Conservation (phyloP, 192 early-diverging fungal genomes). For the Backusella westeae region DNA sequence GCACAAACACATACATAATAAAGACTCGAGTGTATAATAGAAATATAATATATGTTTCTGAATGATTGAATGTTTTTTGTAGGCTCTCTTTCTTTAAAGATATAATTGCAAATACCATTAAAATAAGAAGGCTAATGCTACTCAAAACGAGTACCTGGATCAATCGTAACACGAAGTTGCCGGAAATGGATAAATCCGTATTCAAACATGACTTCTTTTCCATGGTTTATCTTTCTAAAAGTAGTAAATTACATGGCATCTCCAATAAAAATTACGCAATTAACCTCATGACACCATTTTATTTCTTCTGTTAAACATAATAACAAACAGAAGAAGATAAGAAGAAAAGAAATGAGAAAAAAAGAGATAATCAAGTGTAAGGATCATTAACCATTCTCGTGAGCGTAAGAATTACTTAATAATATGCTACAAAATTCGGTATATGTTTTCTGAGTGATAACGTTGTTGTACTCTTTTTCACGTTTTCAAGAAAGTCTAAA, state of each 20-base stretch:
- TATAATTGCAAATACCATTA: no score
- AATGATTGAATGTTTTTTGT: neutral
- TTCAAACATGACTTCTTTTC: neutral
- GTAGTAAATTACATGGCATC: neutral
- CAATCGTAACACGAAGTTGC: neutral
- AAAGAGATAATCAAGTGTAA: neutral
- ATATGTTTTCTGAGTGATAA: neutral
- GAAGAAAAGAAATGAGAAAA: neutral
- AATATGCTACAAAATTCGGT: neutral
- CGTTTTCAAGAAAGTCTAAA: neutral
- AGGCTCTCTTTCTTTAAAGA: neutral
- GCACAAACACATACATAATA: neutral
- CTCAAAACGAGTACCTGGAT: neutral
- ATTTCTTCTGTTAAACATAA: neutral
- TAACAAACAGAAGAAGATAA: neutral
- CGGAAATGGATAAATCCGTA: neutral
- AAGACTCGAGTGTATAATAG: neutral
- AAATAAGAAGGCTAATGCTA: neutral
- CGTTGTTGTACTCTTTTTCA: neutral
- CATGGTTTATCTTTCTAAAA: slow-evolving; percentile 4
- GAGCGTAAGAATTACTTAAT: neutral
- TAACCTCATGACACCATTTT: neutral
- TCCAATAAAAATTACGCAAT: neutral
- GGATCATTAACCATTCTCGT: neutral
- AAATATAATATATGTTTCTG: neutral